Conservation (phyloP, 2,329 filamentous ascomycete genomes). For the Gremmenia infestans region DNA sequence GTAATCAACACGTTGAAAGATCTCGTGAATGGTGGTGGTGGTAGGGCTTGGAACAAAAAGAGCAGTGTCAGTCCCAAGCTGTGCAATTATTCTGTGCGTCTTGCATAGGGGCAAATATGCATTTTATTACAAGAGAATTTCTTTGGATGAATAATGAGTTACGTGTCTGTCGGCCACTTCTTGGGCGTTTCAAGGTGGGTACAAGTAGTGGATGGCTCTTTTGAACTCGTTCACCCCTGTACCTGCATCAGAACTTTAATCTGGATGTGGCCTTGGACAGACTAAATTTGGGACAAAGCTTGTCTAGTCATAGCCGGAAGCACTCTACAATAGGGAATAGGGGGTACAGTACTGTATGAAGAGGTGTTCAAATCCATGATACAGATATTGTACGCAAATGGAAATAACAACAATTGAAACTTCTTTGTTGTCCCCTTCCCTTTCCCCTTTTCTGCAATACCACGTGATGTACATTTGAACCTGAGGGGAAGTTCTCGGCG, state of each 20-base stretch:
- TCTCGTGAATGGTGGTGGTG: background rate
- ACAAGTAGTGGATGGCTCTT: background rate
- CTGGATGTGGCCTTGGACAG: background rate
- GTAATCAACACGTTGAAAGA: background rate
- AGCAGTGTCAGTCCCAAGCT: background rate
- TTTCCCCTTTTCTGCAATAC: too few species aligned
- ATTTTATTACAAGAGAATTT: background rate
- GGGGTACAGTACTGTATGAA: too few species aligned
- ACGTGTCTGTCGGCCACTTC: background rate
- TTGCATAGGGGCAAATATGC: background rate
- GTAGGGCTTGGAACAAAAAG: background rate
- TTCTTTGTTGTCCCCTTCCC: too few species aligned
- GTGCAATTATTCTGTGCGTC: background rate
- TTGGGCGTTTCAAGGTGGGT: background rate
- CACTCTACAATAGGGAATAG: too few species aligned
- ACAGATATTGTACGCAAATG: too few species aligned
- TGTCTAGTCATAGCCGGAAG: too few species aligned
- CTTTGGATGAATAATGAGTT: background rate
- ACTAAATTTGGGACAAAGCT: background rate
- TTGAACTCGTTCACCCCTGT: background rate
- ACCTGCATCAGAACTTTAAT: background rate
- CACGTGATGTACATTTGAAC: too few species aligned
- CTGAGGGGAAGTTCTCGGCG: too few species aligned
- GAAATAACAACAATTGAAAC: too few species aligned
- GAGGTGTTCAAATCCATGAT: too few species aligned